Evolutionary conservation across 805 yeast species (phyloP).

Genomic region (Suhomyces canberraensis): DNA sequence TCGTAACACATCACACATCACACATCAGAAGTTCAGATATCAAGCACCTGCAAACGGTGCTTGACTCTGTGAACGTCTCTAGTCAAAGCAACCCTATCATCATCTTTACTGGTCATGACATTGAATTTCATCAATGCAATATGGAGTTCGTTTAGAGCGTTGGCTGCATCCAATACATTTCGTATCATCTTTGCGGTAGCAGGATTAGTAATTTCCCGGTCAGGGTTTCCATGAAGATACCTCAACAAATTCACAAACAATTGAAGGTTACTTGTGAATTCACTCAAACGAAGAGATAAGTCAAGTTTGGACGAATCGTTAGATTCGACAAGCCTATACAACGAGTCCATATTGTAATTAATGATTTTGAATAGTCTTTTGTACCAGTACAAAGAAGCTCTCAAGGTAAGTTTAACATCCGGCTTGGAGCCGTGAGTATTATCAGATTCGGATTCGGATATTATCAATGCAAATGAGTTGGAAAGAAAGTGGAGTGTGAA

Average conservation of each 20-base stretch:
- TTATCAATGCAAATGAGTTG: constrained; percentile 35
- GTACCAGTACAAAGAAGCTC: constrained; percentile 30
- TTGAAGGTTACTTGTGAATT: constrained; percentile 32
- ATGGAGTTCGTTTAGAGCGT: constrained; percentile 14
- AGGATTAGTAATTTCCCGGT: constrained; percentile 9
- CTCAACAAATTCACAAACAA: constrained; percentile 31
- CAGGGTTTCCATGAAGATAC: constrained; percentile 14
- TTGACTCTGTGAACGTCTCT: constrained; percentile 6
- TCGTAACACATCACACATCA: too few relatives aligned
- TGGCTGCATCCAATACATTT: constrained; percentile 7
- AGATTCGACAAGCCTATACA: constrained; percentile 15
- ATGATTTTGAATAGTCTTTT: constrained; percentile 37
- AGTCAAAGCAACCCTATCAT: constrained; percentile 9
- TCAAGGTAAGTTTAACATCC: constrained; percentile 16
- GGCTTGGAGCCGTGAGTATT: constrained; percentile 10
- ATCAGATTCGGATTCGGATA: constrained; percentile 15
- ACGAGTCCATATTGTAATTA: constrained; percentile 23
- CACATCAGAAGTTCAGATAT: too few relatives aligned
- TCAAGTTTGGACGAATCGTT: constrained; percentile 11
- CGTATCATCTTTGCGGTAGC: constrained; percentile 9
- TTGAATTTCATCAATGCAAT: constrained; percentile 18
- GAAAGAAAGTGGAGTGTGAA: constrained; percentile 41
- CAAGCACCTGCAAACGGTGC: too few relatives aligned
- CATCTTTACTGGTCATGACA: constrained; percentile 14
- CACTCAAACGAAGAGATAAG: constrained; percentile 23